Conservation (phyloP, 805 yeast genomes). For the Hanseniaspora hatyaiensis region DNA sequence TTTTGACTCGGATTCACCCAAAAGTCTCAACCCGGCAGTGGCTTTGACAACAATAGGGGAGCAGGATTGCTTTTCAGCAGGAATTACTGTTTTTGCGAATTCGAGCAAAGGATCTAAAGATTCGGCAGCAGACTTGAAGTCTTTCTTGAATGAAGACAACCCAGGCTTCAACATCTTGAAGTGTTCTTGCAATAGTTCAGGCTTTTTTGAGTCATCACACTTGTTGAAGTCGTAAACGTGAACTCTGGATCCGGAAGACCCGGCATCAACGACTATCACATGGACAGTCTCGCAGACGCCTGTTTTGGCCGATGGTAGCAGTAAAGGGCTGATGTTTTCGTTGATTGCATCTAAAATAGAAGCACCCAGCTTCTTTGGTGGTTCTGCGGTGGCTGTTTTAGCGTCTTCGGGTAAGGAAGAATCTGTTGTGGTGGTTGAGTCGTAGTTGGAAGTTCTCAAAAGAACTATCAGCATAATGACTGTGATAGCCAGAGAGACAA, state of each 20-base stretch:
- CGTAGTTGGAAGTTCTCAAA: slow-evolving; percentile 13
- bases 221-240: slow-evolving; percentile 88
- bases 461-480: slow-evolving; percentile 12
- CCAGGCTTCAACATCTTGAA: slow-evolving; percentile 91
- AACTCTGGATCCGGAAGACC: slow-evolving; percentile 92
- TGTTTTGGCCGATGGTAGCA: slow-evolving; percentile 6
- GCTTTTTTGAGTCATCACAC: slow-evolving; percentile 56
- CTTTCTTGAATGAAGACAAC: slow-evolving; percentile 70
- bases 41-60: slow-evolving; percentile 96
- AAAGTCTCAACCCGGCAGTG: slow-evolving; percentile 85
- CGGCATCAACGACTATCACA: slow-evolving; percentile 94
- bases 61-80: slow-evolving; percentile 58
- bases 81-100: slow-evolving; percentile 65
- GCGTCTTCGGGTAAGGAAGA: neutral
- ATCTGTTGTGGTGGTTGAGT: neutral
- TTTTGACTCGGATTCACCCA: slow-evolving; percentile 64
- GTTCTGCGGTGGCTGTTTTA: no score
- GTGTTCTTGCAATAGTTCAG: slow-evolving; percentile 63
- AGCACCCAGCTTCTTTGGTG: neutral
- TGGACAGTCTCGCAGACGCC: slow-evolving; percentile 33
- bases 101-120: slow-evolving; percentile 75
- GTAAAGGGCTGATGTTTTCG: slow-evolving; percentile 5
- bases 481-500: slow-evolving; percentile 13
- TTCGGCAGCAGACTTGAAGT: slow-evolving; percentile 74
- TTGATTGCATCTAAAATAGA: slow-evolving; percentile 1